A percentile compares a stretch with the other conserved stretches of the same genome.
phyloP scores from a whole-genome alignment of 106 monocot species.

The Apostasia ramifera region DNA sequence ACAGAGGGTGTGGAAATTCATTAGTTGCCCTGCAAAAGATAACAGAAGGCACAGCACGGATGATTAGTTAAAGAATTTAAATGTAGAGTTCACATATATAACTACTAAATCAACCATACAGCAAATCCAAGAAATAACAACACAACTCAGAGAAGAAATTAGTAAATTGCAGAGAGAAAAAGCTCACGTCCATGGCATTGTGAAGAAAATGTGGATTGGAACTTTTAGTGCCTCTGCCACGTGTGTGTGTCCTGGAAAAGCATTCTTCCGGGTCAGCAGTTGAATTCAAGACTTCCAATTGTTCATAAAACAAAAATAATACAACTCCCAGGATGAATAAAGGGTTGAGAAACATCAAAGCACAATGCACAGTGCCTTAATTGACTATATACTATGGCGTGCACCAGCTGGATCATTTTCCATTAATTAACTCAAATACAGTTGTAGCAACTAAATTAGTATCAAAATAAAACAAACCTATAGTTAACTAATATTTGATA shows the following conservation, averaged over 20 bases:
- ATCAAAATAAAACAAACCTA: background rate
- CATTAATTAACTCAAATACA: background rate
- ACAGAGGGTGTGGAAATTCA: conserved; percentile 99
- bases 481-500: background rate
- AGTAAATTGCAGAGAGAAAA: conserved; percentile 2
- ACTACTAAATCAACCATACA: background rate
- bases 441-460: background rate
- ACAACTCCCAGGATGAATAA: conserved; percentile 20
- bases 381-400: background rate
- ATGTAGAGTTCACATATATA: background rate
- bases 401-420: background rate
- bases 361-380: background rate
- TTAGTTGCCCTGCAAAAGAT: conserved; percentile 68
- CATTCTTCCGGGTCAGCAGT: conserved; percentile 39
- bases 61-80: background rate
- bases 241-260: conserved; percentile 95
- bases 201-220: conserved; percentile 98
- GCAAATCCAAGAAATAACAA: background rate
- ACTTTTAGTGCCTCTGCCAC: conserved; percentile 95
- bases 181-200: conserved; percentile 99
- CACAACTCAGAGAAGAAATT: background rate
- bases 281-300: conserved; percentile 21
- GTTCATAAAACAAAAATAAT: conserved; percentile 21
- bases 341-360: conserved; percentile 13
- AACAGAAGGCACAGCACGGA: background rate